phyloP scores from a whole-genome alignment of 1,284 basidiomycete genomes.

The Boletus nobilissimus region DNA sequence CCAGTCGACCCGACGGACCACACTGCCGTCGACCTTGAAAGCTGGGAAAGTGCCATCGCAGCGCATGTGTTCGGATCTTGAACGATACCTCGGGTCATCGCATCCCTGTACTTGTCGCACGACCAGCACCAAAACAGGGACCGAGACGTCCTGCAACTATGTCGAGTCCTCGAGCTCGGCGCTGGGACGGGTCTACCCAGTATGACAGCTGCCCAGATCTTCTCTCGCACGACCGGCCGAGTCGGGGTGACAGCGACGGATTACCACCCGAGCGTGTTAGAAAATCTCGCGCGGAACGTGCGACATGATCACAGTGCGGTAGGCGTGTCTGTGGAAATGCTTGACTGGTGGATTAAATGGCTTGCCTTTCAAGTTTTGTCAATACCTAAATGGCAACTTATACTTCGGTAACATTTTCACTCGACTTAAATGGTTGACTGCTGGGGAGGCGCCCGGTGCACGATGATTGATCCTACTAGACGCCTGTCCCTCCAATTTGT shows the following conservation, averaged over 20 bases:
- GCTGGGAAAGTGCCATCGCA: slow-evolving; percentile 86
- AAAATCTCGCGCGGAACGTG: slow-evolving; percentile 76
- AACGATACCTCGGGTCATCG: slow-evolving; percentile 50
- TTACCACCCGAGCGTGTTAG: slow-evolving; percentile 80
- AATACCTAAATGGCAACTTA: too few species aligned
- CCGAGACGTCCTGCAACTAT: slow-evolving; percentile 35
- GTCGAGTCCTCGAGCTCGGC: slow-evolving; percentile 82
- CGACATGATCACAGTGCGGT: slow-evolving; percentile 29
- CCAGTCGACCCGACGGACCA: slow-evolving; percentile 77
- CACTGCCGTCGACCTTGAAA: slow-evolving; percentile 87
- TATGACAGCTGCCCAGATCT: slow-evolving; percentile 72
- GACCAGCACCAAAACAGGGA: too few species aligned
- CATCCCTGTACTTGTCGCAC: not conserved
- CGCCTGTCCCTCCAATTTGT: too few species aligned
- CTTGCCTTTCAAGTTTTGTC: too few species aligned
- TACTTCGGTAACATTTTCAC: too few species aligned
- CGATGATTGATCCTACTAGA: too few species aligned
- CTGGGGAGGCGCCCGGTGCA: too few species aligned
- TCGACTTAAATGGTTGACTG: too few species aligned
- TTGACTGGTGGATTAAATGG: slow-evolving; percentile 92
- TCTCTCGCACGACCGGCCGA: slow-evolving; percentile 42
- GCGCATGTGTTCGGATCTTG: slow-evolving; percentile 69
- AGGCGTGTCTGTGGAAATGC: slow-evolving; percentile 55
- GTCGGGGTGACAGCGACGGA: slow-evolving; percentile 76
- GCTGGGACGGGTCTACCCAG: slow-evolving; percentile 89